These are phyloP conservation scores for Emericellopsis terricola DNA, from an alignment of 495 filamentous ascomycete genomes.

Conservation along the genomic window DNA sequence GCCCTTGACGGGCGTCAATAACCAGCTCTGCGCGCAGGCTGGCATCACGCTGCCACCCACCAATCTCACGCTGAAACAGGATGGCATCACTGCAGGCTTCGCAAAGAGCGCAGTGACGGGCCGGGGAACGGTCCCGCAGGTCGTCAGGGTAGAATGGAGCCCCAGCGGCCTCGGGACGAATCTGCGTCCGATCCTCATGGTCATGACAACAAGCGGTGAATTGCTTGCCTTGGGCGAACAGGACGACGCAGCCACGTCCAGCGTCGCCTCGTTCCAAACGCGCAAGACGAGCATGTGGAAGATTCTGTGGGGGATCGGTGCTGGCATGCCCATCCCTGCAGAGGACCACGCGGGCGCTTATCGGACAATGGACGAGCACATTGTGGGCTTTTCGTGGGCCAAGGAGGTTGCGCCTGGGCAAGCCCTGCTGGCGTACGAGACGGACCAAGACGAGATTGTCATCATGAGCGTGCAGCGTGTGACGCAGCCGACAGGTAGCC, in stretches of 20 bases:
- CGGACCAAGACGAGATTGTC: conserved; percentile 21
- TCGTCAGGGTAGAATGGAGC: conserved; percentile 25
- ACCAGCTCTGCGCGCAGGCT: conserved; percentile 11
- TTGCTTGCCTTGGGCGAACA: conserved; percentile 26
- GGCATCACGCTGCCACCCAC: conserved; percentile 8
- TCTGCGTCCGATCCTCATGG: conserved; percentile 20
- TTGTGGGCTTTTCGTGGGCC: conserved; percentile 26
- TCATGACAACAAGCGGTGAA: conserved; percentile 19
- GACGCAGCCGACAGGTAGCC: background rate
- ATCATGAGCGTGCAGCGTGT: conserved; percentile 21
- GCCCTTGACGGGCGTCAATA: conserved; percentile 11
- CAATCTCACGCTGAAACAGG: conserved; percentile 4
- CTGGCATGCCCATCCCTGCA: conserved; percentile 22
- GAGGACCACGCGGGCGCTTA: conserved; percentile 10
- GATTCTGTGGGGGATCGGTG: conserved; percentile 28
- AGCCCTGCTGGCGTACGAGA: conserved; percentile 23
- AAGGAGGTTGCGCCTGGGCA: conserved; percentile 16
- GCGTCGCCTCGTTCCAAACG: conserved; percentile 9
- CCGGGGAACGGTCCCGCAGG: conserved; percentile 27
- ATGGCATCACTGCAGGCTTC: conserved; percentile 1
- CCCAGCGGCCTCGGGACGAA: conserved; percentile 25
- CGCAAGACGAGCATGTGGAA: conserved; percentile 11
- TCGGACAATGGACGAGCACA: conserved; percentile 12
- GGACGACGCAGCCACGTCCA: conserved; percentile 7
- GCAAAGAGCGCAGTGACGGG: conserved; percentile 13